Conservation (phyloP, 2,329 filamentous ascomycete species). For the Fusarium keratoplasticum region DNA sequence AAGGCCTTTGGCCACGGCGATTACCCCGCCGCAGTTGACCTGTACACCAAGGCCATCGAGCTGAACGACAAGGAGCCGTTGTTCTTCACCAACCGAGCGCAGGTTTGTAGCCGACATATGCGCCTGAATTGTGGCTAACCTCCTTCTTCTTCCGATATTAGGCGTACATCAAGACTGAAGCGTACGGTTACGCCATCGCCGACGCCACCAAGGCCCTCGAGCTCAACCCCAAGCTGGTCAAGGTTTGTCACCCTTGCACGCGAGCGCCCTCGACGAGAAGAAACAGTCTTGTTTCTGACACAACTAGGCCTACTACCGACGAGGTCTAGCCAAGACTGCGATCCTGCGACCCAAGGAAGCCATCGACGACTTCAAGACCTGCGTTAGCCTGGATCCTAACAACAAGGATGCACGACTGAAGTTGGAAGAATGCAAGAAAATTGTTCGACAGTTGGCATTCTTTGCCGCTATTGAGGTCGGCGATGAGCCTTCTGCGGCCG, state of each 20-base stretch:
- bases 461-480: conserved; percentile 94
- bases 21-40: conserved; percentile 83
- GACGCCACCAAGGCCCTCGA: conserved; percentile 94
- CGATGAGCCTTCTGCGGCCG: conserved; percentile 91
- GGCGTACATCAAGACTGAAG: conserved; percentile 95
- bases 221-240: conserved; percentile 87
- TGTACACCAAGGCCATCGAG: conserved; percentile 89
- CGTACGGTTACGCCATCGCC: conserved; percentile 91
- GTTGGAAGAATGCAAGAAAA: conserved; percentile 92
- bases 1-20: conserved; percentile 90
- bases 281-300: conserved; percentile 15
- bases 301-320: conserved; percentile 87
- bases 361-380: conserved; percentile 90
- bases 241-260: conserved; percentile 65
- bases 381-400: conserved; percentile 84
- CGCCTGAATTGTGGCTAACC: conserved; percentile 60
- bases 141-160: conserved; percentile 50
- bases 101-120: conserved; percentile 68
- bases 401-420: conserved; percentile 95
- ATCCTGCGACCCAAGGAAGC: conserved; percentile 91
- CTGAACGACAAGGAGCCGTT: conserved; percentile 85
- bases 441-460: conserved; percentile 92
- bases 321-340: conserved; percentile 90
- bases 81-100: conserved; percentile 94
- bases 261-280: conserved; percentile 2